Evolutionary conservation across 345 rosid species (phyloP), one percentile per base, ranked within the genome.

Genomic region (Hypericum perforatum): DNA sequence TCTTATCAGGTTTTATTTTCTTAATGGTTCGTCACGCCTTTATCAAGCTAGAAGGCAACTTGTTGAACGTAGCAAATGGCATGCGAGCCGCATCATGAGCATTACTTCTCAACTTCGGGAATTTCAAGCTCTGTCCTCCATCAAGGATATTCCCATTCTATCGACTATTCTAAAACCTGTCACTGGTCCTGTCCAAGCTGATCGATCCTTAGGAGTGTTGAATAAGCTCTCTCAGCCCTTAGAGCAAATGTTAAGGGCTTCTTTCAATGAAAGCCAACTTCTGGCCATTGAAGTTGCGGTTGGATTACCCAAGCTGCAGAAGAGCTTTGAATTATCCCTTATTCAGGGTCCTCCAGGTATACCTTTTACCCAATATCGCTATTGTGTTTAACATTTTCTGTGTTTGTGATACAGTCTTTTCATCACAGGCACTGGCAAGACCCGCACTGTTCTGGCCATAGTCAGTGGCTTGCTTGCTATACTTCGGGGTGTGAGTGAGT

Each of bases 271-370:
- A 37, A 79, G 90, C 65, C 98, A 91, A 50, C 78, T 91, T 60
- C 87, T 79, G 63, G 98, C 98, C 53, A 79, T 91, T 59, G 61
- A 72, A 66, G 76, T 60, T 67, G 80, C 86, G 54, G 65, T 81
- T 60, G 77, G 88, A 39, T 75, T 76, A 37, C 69, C 68, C 61
- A 72, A 46, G 58, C 43, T 65, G 48, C 65, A 72, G 68, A 79
- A 78, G 52, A 82, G 74, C 45, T 79, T 74, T 76, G 82, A 76
- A 57, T 52, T 91, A 61, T 85, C 96, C 56, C 98, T 91, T 51
- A 82, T 91, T 66, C 98, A 91, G 81, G 98, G 98, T 48, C 98
- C 98, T 67, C 98, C 98, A 78, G 98, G 98, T 87, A 74, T 57
- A 60, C 56, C 12, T 51, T 44, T 42, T 48, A 44, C 9, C 45